Conservation (phyloP, 805 yeast species). For the Myxozyma monticola region DNA sequence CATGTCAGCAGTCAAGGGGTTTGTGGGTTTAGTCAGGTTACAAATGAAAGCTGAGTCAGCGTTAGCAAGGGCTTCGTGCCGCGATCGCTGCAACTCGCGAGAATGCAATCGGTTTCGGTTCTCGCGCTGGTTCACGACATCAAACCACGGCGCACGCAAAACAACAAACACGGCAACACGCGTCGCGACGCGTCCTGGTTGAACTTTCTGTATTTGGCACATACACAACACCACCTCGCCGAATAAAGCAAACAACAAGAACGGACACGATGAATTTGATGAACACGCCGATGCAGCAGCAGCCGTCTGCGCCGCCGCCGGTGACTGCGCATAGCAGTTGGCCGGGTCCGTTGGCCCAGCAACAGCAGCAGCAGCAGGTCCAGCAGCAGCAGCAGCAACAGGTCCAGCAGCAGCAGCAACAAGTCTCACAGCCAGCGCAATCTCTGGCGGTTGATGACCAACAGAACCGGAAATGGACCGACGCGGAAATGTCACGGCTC, state of each 20-base stretch:
- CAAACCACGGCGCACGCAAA: too few species aligned
- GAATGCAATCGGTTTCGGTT: too few species aligned
- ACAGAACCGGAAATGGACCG: conserved; percentile 26
- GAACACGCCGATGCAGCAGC: conserved; percentile 9
- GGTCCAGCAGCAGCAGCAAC: conserved; percentile 13
- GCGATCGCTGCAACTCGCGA: neutral
- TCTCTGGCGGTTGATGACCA: conserved; percentile 11
- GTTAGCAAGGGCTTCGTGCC: neutral
- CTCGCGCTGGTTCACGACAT: neutral
- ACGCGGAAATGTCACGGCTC: conserved; percentile 22
- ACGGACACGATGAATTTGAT: conserved; percentile 7
- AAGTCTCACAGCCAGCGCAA: neutral
- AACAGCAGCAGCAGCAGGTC: conserved; percentile 7
- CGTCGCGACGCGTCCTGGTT: too few species aligned
- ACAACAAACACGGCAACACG: too few species aligned
- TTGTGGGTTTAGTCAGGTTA: too few species aligned
- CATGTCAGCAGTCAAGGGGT: too few species aligned
- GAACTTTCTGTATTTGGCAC: too few species aligned
- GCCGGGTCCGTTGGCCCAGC: neutral
- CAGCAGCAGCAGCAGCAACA: conserved; percentile 16
- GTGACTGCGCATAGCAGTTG: too few species aligned
- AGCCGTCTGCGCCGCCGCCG: too few species aligned
- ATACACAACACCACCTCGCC: too few species aligned
- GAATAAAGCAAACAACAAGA: too few species aligned
- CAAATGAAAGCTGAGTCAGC: too few species aligned